Evolutionary conservation across 768 basidiomycete species (phyloP).

Genomic region (Thelephora ganbajun): DNA sequence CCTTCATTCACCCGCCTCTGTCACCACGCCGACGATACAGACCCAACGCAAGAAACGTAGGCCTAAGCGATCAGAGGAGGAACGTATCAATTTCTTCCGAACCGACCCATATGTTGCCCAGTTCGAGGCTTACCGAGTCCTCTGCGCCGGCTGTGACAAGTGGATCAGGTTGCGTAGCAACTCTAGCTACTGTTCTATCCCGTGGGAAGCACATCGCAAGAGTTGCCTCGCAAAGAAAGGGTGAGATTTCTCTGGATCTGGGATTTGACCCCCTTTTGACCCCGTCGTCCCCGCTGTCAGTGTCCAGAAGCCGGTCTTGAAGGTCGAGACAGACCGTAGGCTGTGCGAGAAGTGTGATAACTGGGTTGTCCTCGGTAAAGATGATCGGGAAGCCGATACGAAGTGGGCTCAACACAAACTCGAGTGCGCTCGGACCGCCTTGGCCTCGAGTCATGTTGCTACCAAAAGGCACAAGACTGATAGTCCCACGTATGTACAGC

Average conservation of each 20-base stretch:
- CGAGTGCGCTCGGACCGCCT: constrained; percentile 20
- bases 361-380: constrained; percentile 49
- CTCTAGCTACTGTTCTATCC: constrained; percentile 79
- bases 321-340: constrained; percentile 60
- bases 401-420: constrained; percentile 52
- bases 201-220: constrained; percentile 78
- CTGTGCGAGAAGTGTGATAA: constrained; percentile 55
- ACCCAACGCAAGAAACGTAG: constrained; percentile 41
- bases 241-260: constrained; percentile 24
- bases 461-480: background rate
- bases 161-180: constrained; percentile 81
- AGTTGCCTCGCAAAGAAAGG: constrained; percentile 70
- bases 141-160: constrained; percentile 71
- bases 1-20: background rate
- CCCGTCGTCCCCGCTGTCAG: background rate
- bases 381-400: constrained; percentile 47
- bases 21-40: background rate
- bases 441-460: background rate
- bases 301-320: constrained; percentile 37
- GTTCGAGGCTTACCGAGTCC: constrained; percentile 68
- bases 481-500: too few relatives aligned
- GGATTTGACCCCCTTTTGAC: background rate
- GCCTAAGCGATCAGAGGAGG: constrained; percentile 66
- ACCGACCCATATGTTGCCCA: constrained; percentile 67
- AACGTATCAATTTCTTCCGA: constrained; percentile 55